These are phyloP conservation scores for Dissophora globulifera DNA, from an alignment of 192 early-diverging fungal species.

Conservation along the genomic window DNA sequence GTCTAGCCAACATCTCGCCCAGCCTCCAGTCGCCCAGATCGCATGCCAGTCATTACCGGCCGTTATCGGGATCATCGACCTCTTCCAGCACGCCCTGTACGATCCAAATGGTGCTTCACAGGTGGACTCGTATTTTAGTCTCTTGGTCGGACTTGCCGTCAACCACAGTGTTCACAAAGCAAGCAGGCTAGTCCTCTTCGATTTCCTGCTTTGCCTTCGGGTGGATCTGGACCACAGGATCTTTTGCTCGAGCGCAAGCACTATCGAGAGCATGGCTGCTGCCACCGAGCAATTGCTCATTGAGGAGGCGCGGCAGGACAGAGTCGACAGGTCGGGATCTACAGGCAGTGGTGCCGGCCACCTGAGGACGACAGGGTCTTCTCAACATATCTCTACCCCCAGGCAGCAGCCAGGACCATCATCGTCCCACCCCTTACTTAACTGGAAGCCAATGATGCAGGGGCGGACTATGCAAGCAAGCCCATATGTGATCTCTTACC, in stretches of 20 bases:
- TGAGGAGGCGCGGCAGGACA: conserved; percentile 43
- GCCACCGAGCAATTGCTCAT: conserved; percentile 42
- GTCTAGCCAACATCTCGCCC: conserved; percentile 1
- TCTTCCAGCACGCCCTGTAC: conserved; percentile 61
- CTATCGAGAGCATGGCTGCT: conserved; percentile 40
- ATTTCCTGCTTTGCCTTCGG: conserved; percentile 61
- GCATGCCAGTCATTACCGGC: conserved; percentile 54
- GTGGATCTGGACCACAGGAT: conserved; percentile 64
- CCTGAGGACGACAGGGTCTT: background rate
- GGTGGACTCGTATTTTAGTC: conserved; percentile 45
- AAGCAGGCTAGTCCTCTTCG: conserved; percentile 59
- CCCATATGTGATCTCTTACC: conserved; percentile 48
- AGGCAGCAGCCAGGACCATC: conserved; percentile 9
- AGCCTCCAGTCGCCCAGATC: background rate
- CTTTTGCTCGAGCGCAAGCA: conserved; percentile 51
- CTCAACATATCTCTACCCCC: background rate
- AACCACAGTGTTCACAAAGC: conserved; percentile 50
- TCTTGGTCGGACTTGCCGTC: conserved; percentile 56
- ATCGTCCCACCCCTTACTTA: conserved; percentile 19
- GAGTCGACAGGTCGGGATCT: background rate
- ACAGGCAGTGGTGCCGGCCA: background rate
- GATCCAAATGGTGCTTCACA: conserved; percentile 43
- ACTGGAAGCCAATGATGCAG: conserved; percentile 49
- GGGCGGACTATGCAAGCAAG: conserved; percentile 46
- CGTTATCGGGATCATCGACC: conserved; percentile 52